phyloP scores from a whole-genome alignment of 495 filamentous ascomycete genomes.

The Glonium stellatum region DNA sequence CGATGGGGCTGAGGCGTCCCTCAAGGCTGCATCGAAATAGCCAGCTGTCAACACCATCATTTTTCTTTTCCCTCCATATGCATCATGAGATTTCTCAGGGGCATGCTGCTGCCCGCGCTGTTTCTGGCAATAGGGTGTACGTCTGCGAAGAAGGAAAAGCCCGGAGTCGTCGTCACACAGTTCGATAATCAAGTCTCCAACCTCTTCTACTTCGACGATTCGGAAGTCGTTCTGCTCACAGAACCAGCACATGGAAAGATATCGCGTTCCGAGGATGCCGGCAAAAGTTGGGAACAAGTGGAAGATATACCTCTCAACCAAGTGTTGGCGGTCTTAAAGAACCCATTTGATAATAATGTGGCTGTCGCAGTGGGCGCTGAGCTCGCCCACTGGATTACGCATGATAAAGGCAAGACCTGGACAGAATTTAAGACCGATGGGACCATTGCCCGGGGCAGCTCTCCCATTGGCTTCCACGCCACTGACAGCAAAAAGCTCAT shows the following conservation, averaged over 20 bases:
- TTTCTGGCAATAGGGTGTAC: conserved; percentile 24
- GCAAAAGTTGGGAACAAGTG: conserved; percentile 62
- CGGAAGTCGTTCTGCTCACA: conserved; percentile 65
- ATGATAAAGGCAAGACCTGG: conserved; percentile 76
- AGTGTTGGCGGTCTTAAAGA: conserved; percentile 54
- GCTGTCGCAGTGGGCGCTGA: conserved; percentile 67
- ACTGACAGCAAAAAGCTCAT: conserved; percentile 73
- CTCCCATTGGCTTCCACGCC: conserved; percentile 68
- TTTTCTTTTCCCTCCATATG: conserved; percentile 14
- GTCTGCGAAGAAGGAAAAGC: conserved; percentile 41
- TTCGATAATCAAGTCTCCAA: conserved; percentile 56
- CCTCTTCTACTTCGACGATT: conserved; percentile 82
- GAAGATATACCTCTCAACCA: conserved; percentile 57
- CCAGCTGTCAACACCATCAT: conserved; percentile 9
- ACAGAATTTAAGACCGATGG: conserved; percentile 55
- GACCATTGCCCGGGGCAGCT: conserved; percentile 39
- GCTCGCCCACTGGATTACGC: conserved; percentile 70
- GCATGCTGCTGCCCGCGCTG: conserved; percentile 30
- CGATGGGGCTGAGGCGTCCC: neutral
- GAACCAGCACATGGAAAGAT: conserved; percentile 50
- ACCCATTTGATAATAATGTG: conserved; percentile 67
- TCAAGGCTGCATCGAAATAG: neutral
- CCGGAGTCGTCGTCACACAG: conserved; percentile 44
- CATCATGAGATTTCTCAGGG: conserved; percentile 29
- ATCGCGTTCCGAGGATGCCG: conserved; percentile 70